Base-by-base conservation (phyloP, 805 yeast genomes). In the Citeromyces matritensis region DNA sequence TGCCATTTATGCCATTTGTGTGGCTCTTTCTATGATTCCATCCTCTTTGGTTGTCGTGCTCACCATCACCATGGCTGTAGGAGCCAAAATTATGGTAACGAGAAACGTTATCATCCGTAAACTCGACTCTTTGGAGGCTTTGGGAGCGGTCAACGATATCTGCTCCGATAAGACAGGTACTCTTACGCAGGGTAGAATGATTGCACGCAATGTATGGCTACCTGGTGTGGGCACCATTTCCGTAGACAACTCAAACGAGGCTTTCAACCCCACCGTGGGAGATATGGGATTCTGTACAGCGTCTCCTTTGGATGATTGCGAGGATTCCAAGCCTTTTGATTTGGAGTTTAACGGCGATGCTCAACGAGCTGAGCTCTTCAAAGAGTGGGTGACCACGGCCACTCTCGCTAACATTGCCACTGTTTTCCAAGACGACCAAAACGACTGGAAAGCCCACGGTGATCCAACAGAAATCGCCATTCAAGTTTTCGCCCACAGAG, bases 381-480 rank as follows among this genome's bases (percentile, higher is more conserved):
- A 48, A 23, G 47, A 58, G 24, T 82, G 83, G 80, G 50, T 79
- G 33, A 45, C 53, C 15, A 58, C 78, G 30, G 83, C 93, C 2
- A 67, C 91, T 1, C 54, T 84, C 38, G 94, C 94, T 24, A 84
- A 83, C 43, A 72, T 82, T 43, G 88, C 94, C 3, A 60, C 63
- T 8, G 73, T 83, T 3, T 66, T 63, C 38, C 57, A 64, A 40
- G 55, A 63, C 36, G 51, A 54, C 12, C 67, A 62, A 10, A 46
- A 43, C 11, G 38, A 51, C 10, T 82, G 93, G 93, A 69, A 67
- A 42, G 85, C 84, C 7, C 76, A 73, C 46, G 94, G 94, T 37
- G 94, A 83, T 47, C 88, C 94, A 27, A 83, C 94, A 3, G 94
- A 83, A 55, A 74, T 79, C 44, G 93, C 94, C 3, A 76, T 83